Percentiles rank a stretch among this genome's conserved stretches.
phyloP scores from a whole-genome alignment of 2,329 filamentous ascomycete species.

The Trichoderma asperellum region DNA sequence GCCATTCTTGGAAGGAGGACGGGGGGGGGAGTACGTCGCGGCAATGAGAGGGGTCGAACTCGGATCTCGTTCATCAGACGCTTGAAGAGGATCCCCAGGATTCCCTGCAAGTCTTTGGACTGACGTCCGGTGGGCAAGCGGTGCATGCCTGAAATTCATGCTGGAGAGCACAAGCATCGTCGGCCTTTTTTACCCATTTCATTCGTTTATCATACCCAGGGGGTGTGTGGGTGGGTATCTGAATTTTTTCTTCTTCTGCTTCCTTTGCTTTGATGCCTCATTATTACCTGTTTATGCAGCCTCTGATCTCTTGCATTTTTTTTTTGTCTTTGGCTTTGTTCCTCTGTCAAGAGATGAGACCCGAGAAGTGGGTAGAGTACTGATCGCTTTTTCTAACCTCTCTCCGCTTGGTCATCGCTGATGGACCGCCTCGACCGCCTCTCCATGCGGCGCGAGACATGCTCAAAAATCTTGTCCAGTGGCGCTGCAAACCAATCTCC shows the following conservation, averaged over 20 bases:
- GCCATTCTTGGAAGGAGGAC: conserved; percentile 55
- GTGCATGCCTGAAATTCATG: conserved; percentile 15
- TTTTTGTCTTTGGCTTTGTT: neutral
- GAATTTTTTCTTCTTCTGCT: neutral
- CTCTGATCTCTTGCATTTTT: neutral
- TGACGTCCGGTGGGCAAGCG: conserved; percentile 23
- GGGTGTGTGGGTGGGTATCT: conserved; percentile 1
- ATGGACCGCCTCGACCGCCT: conserved; percentile 4
- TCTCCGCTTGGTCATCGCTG: conserved; percentile 4
- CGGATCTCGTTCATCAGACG: conserved; percentile 30
- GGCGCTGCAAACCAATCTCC: neutral
- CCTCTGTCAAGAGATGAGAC: conserved; percentile 11
- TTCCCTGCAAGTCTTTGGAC: conserved; percentile 25
- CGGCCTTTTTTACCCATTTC: conserved; percentile 16
- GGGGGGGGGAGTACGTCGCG: conserved; percentile 17
- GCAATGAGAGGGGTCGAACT: conserved; percentile 25
- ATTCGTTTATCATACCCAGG: conserved; percentile 17
- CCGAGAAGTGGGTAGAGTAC: conserved; percentile 3
- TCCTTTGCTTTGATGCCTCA: neutral
- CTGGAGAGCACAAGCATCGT: conserved; percentile 4
- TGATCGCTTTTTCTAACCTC: neutral
- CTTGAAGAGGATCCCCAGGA: conserved; percentile 26
- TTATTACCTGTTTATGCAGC: conserved; percentile 16
- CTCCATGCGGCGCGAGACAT: conserved; percentile 28
- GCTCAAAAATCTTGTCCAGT: conserved; percentile 4